phyloP scores from a whole-genome alignment of 225 moss, liverwort and hornwort species.

The Asterella californica region DNA sequence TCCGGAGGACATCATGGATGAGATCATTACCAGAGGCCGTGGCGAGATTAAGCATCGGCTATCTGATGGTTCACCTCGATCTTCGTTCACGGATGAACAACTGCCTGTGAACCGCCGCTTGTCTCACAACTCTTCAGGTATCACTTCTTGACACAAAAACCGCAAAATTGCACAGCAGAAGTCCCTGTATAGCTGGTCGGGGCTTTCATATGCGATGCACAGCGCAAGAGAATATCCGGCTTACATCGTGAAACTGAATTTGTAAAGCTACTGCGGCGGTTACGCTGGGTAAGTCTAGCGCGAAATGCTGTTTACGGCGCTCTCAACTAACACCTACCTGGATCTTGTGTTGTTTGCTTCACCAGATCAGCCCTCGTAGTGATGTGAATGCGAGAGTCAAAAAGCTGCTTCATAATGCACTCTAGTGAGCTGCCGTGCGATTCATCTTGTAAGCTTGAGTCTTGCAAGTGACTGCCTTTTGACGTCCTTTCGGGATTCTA shows the following conservation, averaged over 20 bases:
- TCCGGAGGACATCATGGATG: conserved; percentile 37
- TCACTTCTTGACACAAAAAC: neutral
- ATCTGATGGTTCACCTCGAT: conserved; percentile 22
- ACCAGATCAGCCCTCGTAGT: no score
- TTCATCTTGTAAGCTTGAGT: no score
- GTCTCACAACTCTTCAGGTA: neutral
- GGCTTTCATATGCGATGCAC: neutral
- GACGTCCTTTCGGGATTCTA: no score
- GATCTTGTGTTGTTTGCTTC: no score
- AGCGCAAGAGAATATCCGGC: neutral
- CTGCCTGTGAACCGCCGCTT: conserved; percentile 1
- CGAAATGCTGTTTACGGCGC: neutral
- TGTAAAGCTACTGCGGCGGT: neutral
- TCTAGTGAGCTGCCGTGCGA: no score
- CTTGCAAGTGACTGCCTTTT: no score
- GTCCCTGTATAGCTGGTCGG: neutral
- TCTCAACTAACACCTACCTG: neutral
- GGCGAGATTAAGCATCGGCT: conserved; percentile 45
- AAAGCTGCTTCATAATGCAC: no score
- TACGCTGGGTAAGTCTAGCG: neutral
- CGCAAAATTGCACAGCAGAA: no score
- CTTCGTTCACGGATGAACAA: conserved; percentile 5
- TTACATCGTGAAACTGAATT: neutral
- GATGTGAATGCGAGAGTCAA: no score
- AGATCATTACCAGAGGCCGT: conserved; percentile 37